Conservation (phyloP, 2,329 filamentous ascomycete species). For the Penicillium paneum region DNA sequence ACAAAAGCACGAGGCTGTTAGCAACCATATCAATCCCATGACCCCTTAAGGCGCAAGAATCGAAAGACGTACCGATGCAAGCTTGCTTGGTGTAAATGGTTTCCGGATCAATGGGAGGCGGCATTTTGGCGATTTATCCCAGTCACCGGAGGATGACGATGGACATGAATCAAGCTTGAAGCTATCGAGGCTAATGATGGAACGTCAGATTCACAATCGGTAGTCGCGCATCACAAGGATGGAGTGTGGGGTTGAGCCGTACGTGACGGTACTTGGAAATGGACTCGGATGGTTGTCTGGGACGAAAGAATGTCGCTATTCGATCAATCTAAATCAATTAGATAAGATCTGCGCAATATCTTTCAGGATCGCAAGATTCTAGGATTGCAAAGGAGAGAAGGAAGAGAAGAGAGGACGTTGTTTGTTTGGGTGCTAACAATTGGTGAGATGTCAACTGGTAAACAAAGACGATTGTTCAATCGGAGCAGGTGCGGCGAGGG, state of each 20-base stretch:
- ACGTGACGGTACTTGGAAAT: background rate
- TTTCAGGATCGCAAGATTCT: background rate
- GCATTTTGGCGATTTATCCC: slow-evolving; percentile 32
- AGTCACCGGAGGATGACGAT: background rate
- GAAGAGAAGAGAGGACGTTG: background rate
- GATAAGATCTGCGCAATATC: background rate
- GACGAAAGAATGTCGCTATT: background rate
- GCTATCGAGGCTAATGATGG: background rate
- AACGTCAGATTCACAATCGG: background rate
- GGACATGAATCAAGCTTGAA: background rate
- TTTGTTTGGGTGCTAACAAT: background rate
- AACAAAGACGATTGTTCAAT: slow-evolving; percentile 1
- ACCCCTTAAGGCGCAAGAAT: background rate
- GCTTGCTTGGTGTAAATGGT: slow-evolving; percentile 89
- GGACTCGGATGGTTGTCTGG: background rate
- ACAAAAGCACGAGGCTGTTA: slow-evolving; percentile 5
- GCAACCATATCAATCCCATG: background rate
- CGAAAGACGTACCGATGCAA: slow-evolving; percentile 67
- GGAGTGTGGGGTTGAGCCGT: background rate
- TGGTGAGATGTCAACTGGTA: slow-evolving; percentile 1
- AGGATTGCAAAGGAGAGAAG: background rate
- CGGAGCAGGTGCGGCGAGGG: background rate
- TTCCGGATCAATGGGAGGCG: slow-evolving; percentile 72
- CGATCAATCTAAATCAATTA: background rate
- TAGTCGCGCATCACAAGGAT: background rate